Evolutionary conservation across 108 stramenopile species (phyloP).

Genomic region (Mediolabrus comicus): DNA sequence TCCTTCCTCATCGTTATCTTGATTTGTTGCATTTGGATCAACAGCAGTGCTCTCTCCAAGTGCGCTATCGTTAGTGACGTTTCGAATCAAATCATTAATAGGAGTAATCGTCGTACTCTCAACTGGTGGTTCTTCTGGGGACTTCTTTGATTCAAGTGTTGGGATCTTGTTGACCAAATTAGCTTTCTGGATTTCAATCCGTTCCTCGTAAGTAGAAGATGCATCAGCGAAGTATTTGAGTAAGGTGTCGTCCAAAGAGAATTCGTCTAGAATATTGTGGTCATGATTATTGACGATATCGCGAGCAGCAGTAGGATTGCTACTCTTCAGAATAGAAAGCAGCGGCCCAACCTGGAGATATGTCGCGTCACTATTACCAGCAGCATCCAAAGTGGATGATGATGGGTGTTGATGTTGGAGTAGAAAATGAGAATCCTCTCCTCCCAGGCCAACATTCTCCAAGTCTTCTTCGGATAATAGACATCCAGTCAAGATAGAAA

Average conservation of each 20-base stretch:
- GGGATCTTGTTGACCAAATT: slow-evolving; percentile 20
- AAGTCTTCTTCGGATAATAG: slow-evolving; percentile 32
- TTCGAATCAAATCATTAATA: background rate
- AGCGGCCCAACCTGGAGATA: slow-evolving; percentile 60
- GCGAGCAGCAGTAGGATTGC: background rate
- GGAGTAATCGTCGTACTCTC: slow-evolving; percentile 4
- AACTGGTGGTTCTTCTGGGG: background rate
- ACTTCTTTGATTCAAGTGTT: background rate
- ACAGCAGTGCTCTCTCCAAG: background rate
- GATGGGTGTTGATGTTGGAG: background rate
- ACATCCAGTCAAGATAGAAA: slow-evolving; percentile 50
- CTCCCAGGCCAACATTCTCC: slow-evolving; percentile 16
- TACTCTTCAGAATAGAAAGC: slow-evolving; percentile 33
- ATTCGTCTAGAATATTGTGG: slow-evolving; percentile 5
- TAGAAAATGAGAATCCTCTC: slow-evolving; percentile 1
- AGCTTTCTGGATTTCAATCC: slow-evolving; percentile 74
- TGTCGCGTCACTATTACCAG: slow-evolving; percentile 17
- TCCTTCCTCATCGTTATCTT: slow-evolving; percentile 6
- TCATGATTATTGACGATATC: background rate
- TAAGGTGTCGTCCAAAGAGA: slow-evolving; percentile 47
- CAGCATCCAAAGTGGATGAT: slow-evolving; percentile 1
- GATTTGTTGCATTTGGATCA: slow-evolving; percentile 5
- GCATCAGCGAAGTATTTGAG: slow-evolving; percentile 67
- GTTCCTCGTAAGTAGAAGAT: slow-evolving; percentile 67
- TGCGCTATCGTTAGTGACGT: background rate